Percentiles rank a stretch among this genome's conserved stretches.
Conservation (phyloP, 1,284 basidiomycete genomes). For the Leccinum pachyderme region DNA sequence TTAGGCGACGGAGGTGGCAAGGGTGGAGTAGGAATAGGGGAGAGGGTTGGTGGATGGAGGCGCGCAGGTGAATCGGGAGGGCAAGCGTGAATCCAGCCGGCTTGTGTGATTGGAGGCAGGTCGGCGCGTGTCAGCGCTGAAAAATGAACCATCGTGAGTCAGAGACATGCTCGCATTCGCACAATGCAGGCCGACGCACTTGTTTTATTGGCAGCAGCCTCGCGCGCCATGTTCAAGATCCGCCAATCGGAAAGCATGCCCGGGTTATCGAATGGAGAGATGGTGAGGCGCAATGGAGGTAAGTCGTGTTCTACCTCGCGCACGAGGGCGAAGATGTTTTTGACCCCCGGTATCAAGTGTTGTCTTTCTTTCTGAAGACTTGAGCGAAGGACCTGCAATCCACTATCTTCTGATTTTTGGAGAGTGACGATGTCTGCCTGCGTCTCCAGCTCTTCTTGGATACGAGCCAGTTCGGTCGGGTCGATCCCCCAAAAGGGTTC, state of each 20-base stretch:
- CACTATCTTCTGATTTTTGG: slow-evolving; percentile 11
- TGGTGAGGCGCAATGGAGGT: slow-evolving; percentile 31
- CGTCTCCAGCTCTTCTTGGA: slow-evolving; percentile 39
- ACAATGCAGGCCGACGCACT: slow-evolving; percentile 22
- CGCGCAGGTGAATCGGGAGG: slow-evolving; percentile 22
- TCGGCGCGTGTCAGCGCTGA: slow-evolving; percentile 27
- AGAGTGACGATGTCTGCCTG: slow-evolving; percentile 9
- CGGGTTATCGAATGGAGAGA: slow-evolving; percentile 35
- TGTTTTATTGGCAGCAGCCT: slow-evolving; percentile 28
- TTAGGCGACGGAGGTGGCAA: slow-evolving; percentile 28
- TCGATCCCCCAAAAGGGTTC: slow-evolving; percentile 56
- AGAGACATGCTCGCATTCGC: neutral
- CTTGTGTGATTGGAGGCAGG: slow-evolving; percentile 17
- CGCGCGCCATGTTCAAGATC: slow-evolving; percentile 22
- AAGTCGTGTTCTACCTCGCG: slow-evolving; percentile 23
- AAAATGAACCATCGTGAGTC: neutral
- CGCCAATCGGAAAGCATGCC: slow-evolving; percentile 28
- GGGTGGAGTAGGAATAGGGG: neutral
- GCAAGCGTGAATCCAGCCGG: slow-evolving; percentile 28
- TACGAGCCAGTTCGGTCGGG: slow-evolving; percentile 41
- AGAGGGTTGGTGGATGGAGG: slow-evolving; percentile 8
- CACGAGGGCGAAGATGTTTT: slow-evolving; percentile 17
- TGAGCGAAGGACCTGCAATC: slow-evolving; percentile 13
- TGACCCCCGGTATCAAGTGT: neutral
- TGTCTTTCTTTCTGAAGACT: slow-evolving; percentile 7